Base-by-base conservation (phyloP, 1,284 basidiomycete species). In the Ceratobasidium sp. region DNA sequence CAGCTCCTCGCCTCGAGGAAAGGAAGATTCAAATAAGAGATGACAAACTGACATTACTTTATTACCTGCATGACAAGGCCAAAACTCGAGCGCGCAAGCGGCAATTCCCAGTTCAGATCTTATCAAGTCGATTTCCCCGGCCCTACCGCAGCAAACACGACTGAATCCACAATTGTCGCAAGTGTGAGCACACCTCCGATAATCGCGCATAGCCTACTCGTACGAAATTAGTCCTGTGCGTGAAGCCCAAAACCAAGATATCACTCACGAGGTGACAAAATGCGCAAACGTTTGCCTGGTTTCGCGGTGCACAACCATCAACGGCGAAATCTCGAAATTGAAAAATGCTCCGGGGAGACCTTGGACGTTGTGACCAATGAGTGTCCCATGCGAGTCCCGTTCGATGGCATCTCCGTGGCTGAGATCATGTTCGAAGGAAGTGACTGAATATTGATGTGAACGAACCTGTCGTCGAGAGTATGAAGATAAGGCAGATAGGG, bases 321-420 rank as follows among this genome's bases (percentile, higher is more conserved):
- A 95, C 1, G 96, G 97, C n/a, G 96, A 97, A 83, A 99, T 99
- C 84, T 99, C 98, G 84, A 94, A 97, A 87, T 97, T 98, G 90
- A 98, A 94, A 87, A 96, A 98, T 23, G 93, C 92, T 33, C 81
- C 94, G 76, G 95, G 95, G 62, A 94, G 86, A 52, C 97, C 97
- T 59, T 87, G 86, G 77, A 91, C 89, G 74, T 94, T 93, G 83
- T 99, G 97, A 77, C 92, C 92, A 35, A 96, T 89, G 80, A 92
- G 90, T 41, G 94, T 88, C 27, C 95, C 94, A 77, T 93, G 89
- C 16, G 87, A 86, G 71, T 91, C 91, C 80, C 91, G 89, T n/a
- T 81, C 81, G 1, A 84, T 84, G 0, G 81, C 81, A 78, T 84
- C 84, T 77, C 91, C 92, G 80, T 87, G 85, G 4, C 83, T 84